Base-by-base conservation (phyloP, 257 asterid genomes). In the Osmanthus fragrans region DNA sequence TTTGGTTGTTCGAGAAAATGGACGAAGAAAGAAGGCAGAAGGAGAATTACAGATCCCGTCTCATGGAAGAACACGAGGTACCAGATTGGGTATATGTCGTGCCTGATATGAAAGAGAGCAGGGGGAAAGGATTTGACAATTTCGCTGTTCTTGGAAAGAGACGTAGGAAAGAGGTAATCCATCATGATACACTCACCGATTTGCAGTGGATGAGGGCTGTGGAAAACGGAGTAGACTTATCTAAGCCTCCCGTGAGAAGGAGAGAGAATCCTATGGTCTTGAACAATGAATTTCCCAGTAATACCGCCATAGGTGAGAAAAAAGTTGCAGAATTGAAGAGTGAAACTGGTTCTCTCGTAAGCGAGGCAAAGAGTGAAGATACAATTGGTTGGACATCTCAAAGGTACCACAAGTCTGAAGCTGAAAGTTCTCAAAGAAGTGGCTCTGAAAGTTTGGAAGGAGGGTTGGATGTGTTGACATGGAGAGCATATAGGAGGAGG, bases 1-100 rank as follows among this genome's bases (percentile, higher is more conserved):
- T 86, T 56, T 92, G 97, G 97, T 75, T 93, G 71, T 96, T 96
- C 32, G 98, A 96, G 92, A 96, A 88, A 83, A 96, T 96, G 98
- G 99, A 96, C 5, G 96, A 96, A 78, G 98, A 92, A 85, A 89
- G 99, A 84, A 86, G 97, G 80, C 90, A 79, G 78, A 89, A 84
- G 76, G 99, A 96, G 85, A 88, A 90, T 36, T 93, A 92, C 90
- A 84, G 93, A 75, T 81, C 96, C 33, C 97, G 99, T 74, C 96
- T 96, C 58, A 90, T 96, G 98, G 97, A 92, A 84, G 97, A 93
- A 18, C 93, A 90, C 25, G 98, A 96, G 87, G 94, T 96, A 29
- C 99, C 99, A n/a, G 98, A 92, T 56, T 95, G 99, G 99, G 99
- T 87, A 7, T 92, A 89, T 34, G 71, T 88, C 4, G 77, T 82